A percentile compares a stretch with the other conserved stretches of the same genome.
Evolutionary conservation across 495 filamentous ascomycete genomes (phyloP).

Genomic region (Penicillium atrosanguineum): DNA sequence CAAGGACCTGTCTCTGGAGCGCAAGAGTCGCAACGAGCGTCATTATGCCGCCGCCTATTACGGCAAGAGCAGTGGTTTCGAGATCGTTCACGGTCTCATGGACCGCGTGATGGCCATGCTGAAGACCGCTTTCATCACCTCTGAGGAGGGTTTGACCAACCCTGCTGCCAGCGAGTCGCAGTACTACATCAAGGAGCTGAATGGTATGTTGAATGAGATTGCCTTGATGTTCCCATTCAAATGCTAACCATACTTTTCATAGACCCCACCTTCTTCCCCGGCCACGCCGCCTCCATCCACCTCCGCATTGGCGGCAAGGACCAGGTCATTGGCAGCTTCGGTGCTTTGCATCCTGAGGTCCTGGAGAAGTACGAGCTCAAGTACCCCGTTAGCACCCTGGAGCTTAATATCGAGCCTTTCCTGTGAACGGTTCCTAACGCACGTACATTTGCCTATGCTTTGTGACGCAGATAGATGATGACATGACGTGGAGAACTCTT

Average conservation of each 20-base stretch:
- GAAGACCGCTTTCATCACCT: constrained; percentile 71
- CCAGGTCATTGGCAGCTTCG: constrained; percentile 77
- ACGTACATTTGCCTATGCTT: not conserved
- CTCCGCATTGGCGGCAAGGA: constrained; percentile 68
- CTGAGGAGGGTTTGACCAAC: constrained; percentile 67
- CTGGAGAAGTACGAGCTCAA: constrained; percentile 90
- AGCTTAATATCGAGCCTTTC: constrained; percentile 94
- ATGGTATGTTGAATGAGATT: constrained; percentile 53
- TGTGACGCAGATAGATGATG: constrained; percentile 25
- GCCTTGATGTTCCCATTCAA: not conserved
- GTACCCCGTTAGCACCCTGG: constrained; percentile 92
- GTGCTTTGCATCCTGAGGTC: constrained; percentile 89
- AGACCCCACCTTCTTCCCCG: constrained; percentile 88
- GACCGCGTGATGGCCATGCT: constrained; percentile 94
- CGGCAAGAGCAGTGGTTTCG: constrained; percentile 94
- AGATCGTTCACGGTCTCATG: constrained; percentile 90
- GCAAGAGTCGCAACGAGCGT: constrained; percentile 84
- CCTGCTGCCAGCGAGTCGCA: constrained; percentile 52
- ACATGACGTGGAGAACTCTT: constrained; percentile 23
- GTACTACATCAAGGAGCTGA: constrained; percentile 92
- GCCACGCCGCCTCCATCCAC: constrained; percentile 82
- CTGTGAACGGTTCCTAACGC: constrained; percentile 47
- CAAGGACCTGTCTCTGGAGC: constrained; percentile 75
- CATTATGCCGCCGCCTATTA: constrained; percentile 95
- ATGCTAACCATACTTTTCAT: constrained; percentile 5